These are phyloP conservation scores for Rhizopus delemar DNA, from an alignment of 371 early-diverging fungal genomes.

Conservation along the genomic window DNA sequence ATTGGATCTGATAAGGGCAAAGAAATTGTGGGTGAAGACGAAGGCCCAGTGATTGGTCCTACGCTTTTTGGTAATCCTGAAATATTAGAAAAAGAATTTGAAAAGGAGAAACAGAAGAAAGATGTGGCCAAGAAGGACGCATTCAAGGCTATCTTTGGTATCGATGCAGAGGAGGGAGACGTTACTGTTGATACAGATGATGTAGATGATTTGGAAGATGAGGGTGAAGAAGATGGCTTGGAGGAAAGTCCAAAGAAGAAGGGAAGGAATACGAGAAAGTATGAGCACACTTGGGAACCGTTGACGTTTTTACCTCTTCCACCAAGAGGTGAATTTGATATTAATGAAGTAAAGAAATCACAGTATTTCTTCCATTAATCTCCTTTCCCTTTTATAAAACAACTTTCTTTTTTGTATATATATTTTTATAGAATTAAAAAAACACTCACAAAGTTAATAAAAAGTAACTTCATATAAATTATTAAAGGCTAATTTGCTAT, in stretches of 20 bases:
- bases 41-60: slow-evolving; percentile 3
- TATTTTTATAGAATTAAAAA: no score
- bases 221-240: slow-evolving; percentile 1
- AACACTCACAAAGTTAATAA: no score
- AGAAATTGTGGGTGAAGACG: slow-evolving; percentile 5
- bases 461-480: no score
- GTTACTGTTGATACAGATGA: slow-evolving; percentile 16
- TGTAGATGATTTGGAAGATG: slow-evolving; percentile 20
- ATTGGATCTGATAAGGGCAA: slow-evolving; percentile 1
- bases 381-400: no score
- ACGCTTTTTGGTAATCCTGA: slow-evolving; percentile 16
- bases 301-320: slow-evolving; percentile 80
- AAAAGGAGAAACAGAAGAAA: slow-evolving; percentile 31
- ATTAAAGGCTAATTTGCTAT: no score
- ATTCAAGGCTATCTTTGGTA: slow-evolving; percentile 38
- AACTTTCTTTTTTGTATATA: no score
- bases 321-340: slow-evolving; percentile 80
- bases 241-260: slow-evolving; percentile 20
- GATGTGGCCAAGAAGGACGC: slow-evolving; percentile 33
- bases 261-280: slow-evolving; percentile 26
- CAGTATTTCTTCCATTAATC: slow-evolving; percentile 88
- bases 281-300: slow-evolving; percentile 65
- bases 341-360: slow-evolving; percentile 76
- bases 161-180: slow-evolving; percentile 15
- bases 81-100: slow-evolving; percentile 17